These are phyloP conservation scores for Coprinellus aureogranulatus DNA, from an alignment of 768 basidiomycete species.

Conservation along the genomic window DNA sequence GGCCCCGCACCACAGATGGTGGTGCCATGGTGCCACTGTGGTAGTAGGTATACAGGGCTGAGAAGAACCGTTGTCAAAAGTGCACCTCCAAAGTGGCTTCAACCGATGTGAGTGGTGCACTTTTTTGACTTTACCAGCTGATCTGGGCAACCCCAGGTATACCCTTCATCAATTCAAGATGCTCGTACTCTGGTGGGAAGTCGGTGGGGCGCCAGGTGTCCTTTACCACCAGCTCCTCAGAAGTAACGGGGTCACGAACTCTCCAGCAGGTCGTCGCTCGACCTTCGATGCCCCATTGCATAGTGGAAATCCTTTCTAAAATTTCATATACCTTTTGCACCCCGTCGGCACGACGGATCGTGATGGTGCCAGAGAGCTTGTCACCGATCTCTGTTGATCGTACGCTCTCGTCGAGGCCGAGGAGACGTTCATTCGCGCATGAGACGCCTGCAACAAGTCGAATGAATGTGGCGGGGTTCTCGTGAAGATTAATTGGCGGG, in stretches of 20 bases:
- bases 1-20: too few species aligned
- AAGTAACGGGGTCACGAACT: background rate
- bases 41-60: too few species aligned
- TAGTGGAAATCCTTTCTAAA: background rate
- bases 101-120: too few species aligned
- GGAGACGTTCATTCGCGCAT: background rate
- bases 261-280: slow-evolving; percentile 1
- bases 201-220: background rate
- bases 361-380: background rate
- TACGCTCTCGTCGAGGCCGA: background rate
- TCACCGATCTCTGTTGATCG: background rate
- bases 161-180: background rate
- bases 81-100: too few species aligned
- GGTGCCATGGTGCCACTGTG: too few species aligned
- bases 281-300: background rate
- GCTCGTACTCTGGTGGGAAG: background rate
- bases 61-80: too few species aligned
- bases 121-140: too few species aligned
- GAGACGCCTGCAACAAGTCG: background rate
- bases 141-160: background rate
- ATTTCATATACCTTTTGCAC: background rate
- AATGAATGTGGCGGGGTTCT: background rate
- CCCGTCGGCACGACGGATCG: background rate
- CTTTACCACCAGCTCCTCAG: background rate
- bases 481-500: background rate